Percentiles rank a stretch among this genome's conserved stretches.
These are phyloP conservation scores for Amaranthus hypochondriacus DNA, from an alignment of 148 eudicot genomes.

Conservation along the genomic window DNA sequence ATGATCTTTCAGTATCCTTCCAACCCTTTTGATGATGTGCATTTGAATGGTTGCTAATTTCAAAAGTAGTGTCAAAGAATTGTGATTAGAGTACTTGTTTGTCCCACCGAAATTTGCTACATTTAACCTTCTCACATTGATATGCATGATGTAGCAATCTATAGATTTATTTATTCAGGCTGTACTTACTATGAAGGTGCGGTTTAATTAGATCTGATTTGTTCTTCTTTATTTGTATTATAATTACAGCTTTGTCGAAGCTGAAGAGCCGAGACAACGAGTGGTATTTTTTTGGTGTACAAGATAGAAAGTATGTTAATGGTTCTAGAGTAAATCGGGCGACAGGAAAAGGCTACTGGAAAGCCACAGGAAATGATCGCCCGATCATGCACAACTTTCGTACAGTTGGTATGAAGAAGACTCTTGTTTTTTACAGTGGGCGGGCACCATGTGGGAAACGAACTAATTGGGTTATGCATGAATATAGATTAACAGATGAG, in stretches of 20 bases:
- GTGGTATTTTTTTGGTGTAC: slow-evolving; percentile 79
- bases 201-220: not conserved
- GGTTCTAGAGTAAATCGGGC: slow-evolving; percentile 79
- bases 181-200: not conserved
- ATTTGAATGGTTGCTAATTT: not conserved
- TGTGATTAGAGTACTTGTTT: not conserved
- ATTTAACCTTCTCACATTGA: no score
- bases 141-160: no score
- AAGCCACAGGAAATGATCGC: slow-evolving; percentile 84
- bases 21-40: not conserved
- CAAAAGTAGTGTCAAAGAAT: not conserved
- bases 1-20: not conserved
- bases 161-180: not conserved
- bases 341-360: slow-evolving; percentile 73
- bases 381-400: slow-evolving; percentile 47
- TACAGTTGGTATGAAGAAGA: slow-evolving; percentile 75
- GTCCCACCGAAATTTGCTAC: no score
- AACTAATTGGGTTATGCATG: slow-evolving; percentile 92
- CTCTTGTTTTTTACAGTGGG: slow-evolving; percentile 74
- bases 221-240: slow-evolving; percentile 2
- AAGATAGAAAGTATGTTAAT: slow-evolving; percentile 70
- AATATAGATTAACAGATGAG: slow-evolving; percentile 60
- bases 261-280: slow-evolving; percentile 67
- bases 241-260: slow-evolving; percentile 48
- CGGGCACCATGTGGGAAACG: slow-evolving; percentile 80